Evolutionary conservation across 371 early-diverging fungal genomes (phyloP).

Genomic region (Polyrhizophydium stewartii): DNA sequence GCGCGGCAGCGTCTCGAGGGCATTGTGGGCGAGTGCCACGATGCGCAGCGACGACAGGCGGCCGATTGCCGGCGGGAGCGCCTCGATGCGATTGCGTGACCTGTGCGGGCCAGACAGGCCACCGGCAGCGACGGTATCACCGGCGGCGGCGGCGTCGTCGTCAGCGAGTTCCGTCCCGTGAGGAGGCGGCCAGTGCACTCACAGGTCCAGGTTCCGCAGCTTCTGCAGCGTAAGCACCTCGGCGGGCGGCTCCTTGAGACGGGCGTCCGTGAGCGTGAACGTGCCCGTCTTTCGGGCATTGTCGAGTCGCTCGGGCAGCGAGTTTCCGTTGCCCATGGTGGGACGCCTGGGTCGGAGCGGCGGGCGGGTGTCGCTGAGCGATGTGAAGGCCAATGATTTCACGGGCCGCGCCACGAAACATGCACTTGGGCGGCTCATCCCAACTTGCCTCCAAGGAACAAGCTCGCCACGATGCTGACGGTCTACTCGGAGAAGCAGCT

Average conservation of each 20-base stretch:
- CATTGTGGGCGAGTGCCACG: neutral
- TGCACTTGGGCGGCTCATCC: too few species aligned
- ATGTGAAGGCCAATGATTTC: too few species aligned
- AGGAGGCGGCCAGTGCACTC: neutral
- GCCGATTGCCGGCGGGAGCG: neutral
- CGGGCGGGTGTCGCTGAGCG: too few species aligned
- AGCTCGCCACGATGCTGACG: too few species aligned
- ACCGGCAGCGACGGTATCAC: neutral
- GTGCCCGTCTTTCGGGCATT: slow-evolving; percentile 4
- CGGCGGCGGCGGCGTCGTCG: too few species aligned
- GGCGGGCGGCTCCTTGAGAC: slow-evolving; percentile 7
- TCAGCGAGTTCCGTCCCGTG: too few species aligned
- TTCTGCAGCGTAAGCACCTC: neutral
- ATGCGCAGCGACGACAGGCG: neutral
- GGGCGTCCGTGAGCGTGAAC: slow-evolving; percentile 7
- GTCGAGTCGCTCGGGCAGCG: slow-evolving; percentile 5
- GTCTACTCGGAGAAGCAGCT: too few species aligned
- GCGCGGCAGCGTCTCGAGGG: neutral
- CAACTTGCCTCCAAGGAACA: too few species aligned
- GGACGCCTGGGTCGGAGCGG: too few species aligned
- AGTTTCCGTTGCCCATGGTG: neutral
- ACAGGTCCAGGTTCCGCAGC: slow-evolving; percentile 6
- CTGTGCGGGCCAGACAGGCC: neutral
- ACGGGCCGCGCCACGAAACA: too few species aligned
- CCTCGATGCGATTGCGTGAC: neutral